Base-by-base conservation (phyloP, 2,329 filamentous ascomycete genomes). In the Orbilia ellipsospora region DNA sequence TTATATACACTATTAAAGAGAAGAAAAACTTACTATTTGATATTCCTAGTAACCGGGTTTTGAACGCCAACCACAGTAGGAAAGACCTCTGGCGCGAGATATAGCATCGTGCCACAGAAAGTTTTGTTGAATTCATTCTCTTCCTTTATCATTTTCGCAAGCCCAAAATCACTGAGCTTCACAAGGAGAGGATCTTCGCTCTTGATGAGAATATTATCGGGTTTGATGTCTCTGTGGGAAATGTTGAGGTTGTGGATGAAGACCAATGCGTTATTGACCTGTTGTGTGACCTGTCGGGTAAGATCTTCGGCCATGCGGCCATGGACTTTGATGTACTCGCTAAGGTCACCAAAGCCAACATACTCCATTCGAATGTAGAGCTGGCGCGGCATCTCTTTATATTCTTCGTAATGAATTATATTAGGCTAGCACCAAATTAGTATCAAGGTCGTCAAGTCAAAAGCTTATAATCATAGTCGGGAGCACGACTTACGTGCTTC, bases 361-460 rank as follows among this genome's bases (percentile, higher is more conserved):
- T 88, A 97, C 80, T 99, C 95, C 95, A 99, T 99, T 81, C 98
- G 94, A 82, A 99, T 97, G 81, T 97, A 94, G 3, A 97, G 86
- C 81, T 93, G 86, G 45, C 92, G 86, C 52, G 90, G 88, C 84
- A 92, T 90, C 78, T 97, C 93, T 78, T 95, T 88, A 80, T 95
- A 92, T 79, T 97, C 93, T 66, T 96, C 88, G 80, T 95, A 99
- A 77, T 92, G 88, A 50, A 99, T 94, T 79, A 99, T 94, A 79
- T 98, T 94, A 1, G 89, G 88, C 90, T 93, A 12, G 56, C 40
- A 63, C 54, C 18, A 54, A 51, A 72, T 80, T 54, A 77, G 77
- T 36, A 40, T 57, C 40, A 52, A 69, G 62, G 42, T 13, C 48
- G 18, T 36, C 31, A 59, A 23, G 31, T 48, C 7, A 23, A 26